Evolutionary conservation across 257 asterid genomes (phyloP).

Genomic region (Penstemon newberryi): DNA sequence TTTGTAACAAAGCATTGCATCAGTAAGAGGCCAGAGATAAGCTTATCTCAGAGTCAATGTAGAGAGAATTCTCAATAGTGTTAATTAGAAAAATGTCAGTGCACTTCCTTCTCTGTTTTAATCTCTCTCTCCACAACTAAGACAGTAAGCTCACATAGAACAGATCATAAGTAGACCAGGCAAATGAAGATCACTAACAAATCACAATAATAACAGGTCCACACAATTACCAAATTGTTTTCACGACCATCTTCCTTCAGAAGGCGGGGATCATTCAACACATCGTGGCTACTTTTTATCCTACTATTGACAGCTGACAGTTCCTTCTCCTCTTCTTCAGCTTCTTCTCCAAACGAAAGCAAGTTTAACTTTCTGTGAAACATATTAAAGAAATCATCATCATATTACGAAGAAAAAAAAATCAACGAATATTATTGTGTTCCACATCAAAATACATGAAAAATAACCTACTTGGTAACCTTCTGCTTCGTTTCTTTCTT

Average conservation of each 20-base stretch:
- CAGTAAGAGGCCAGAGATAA: not conserved
- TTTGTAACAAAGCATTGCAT: conserved; percentile 10
- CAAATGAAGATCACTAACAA: conserved; percentile 18
- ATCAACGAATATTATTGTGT: conserved; percentile 8
- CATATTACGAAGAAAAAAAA: conserved; percentile 13
- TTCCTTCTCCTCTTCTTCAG: conserved; percentile 96
- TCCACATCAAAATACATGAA: too few relatives aligned
- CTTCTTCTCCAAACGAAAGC: conserved; percentile 99
- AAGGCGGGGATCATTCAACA: conserved; percentile 93
- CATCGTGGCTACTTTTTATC: conserved; percentile 96
- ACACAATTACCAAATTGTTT: conserved; percentile 47
- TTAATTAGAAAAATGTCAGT: too few relatives aligned
- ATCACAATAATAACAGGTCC: conserved; percentile 8
- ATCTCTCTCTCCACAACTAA: conserved; percentile 8
- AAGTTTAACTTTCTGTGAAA: conserved; percentile 77
- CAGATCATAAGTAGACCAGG: not conserved
- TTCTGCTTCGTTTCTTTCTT: conserved; percentile 58
- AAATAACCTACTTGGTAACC: conserved; percentile 48
- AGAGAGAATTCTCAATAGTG: not conserved
- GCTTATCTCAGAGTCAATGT: not conserved
- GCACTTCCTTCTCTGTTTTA: conserved; percentile 15
- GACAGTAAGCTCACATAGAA: not conserved
- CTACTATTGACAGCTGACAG: conserved; percentile 54
- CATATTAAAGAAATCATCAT: conserved; percentile 25
- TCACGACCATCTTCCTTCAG: conserved; percentile 60